phyloP scores from a whole-genome alignment of 2,329 filamentous ascomycete genomes.

The Trichoderma brevicompactum region DNA sequence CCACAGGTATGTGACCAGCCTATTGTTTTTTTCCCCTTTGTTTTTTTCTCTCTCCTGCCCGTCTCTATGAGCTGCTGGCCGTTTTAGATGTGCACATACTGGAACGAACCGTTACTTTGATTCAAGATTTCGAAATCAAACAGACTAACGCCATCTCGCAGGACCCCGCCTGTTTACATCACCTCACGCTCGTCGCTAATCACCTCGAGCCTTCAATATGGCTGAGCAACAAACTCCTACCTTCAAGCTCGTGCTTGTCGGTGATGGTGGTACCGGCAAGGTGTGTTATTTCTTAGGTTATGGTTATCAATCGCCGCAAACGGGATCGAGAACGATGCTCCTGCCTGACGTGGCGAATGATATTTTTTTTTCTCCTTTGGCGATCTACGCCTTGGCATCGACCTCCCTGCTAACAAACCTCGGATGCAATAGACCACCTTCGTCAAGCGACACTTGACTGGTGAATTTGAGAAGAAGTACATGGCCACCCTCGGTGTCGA shows the following conservation, averaged over 20 bases:
- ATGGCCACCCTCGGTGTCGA: slow-evolving; percentile 99
- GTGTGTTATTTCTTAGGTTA: slow-evolving; percentile 52
- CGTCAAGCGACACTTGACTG: slow-evolving; percentile 99
- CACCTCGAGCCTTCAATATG: slow-evolving; percentile 58
- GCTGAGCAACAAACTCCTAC: slow-evolving; percentile 67
- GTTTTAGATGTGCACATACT: background rate
- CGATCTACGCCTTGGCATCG: slow-evolving; percentile 8
- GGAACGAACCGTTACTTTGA: slow-evolving; percentile 9
- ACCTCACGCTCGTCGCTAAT: slow-evolving; percentile 36
- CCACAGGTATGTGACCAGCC: slow-evolving; percentile 32
- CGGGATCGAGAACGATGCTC: slow-evolving; percentile 30
- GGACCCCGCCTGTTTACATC: slow-evolving; percentile 56
- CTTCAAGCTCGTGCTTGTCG: slow-evolving; percentile 99
- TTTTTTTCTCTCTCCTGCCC: background rate
- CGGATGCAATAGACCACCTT: slow-evolving; percentile 80
- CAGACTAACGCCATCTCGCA: slow-evolving; percentile 42
- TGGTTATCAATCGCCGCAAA: slow-evolving; percentile 42
- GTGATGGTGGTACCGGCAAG: slow-evolving; percentile 99
- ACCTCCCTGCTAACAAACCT: slow-evolving; percentile 14
- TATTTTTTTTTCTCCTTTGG: slow-evolving; percentile 27
- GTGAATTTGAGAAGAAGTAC: slow-evolving; percentile 99
- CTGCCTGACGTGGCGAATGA: slow-evolving; percentile 25
- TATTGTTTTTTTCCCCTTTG: background rate
- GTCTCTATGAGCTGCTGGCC: slow-evolving; percentile 3
- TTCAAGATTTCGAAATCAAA: slow-evolving; percentile 24